phyloP scores from a whole-genome alignment of 176 grass and related monocot species.

The Paspalum vaginatum region DNA sequence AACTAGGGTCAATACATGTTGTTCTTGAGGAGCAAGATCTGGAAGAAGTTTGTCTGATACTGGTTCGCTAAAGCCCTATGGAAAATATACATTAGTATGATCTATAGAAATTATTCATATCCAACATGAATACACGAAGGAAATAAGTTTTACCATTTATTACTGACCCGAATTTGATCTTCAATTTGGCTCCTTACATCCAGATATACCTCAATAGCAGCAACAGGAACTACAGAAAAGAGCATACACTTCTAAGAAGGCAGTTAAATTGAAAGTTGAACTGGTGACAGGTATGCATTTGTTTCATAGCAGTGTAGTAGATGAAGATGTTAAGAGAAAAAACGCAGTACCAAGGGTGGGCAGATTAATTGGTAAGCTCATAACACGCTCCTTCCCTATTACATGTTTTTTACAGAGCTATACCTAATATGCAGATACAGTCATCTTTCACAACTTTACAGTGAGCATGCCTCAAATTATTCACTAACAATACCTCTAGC shows the following conservation, averaged over 20 bases:
- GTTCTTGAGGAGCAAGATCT: slow-evolving; percentile 88
- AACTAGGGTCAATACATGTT: slow-evolving; percentile 93
- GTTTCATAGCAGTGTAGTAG: not conserved
- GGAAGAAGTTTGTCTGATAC: slow-evolving; percentile 98
- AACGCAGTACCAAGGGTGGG: not conserved
- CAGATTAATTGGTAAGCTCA: slow-evolving; percentile 18
- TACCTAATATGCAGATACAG: no score
- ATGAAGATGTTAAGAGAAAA: slow-evolving; percentile 7
- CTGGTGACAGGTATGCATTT: not conserved
- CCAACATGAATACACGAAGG: slow-evolving; percentile 16
- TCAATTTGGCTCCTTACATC: slow-evolving; percentile 81
- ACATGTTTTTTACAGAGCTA: no score
- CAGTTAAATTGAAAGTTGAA: not conserved
- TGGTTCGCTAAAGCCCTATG: slow-evolving; percentile 91
- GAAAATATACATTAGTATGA: slow-evolving; percentile 30
- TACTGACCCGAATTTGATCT: slow-evolving; percentile 84
- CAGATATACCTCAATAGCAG: slow-evolving; percentile 70
- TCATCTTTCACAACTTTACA: slow-evolving; percentile 20
- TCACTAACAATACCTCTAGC: no score
- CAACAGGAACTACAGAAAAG: slow-evolving; percentile 65
- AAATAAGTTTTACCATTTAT: slow-evolving; percentile 29
- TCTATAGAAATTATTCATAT: slow-evolving; percentile 26
- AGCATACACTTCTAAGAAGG: slow-evolving; percentile 27
- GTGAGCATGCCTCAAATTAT: slow-evolving; percentile 1
- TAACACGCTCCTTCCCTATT: not conserved